A percentile compares a stretch with the other conserved stretches of the same genome.
These are phyloP conservation scores for Colletotrichum zoysiae DNA, from an alignment of 2,329 filamentous ascomycete genomes.

Conservation along the genomic window DNA sequence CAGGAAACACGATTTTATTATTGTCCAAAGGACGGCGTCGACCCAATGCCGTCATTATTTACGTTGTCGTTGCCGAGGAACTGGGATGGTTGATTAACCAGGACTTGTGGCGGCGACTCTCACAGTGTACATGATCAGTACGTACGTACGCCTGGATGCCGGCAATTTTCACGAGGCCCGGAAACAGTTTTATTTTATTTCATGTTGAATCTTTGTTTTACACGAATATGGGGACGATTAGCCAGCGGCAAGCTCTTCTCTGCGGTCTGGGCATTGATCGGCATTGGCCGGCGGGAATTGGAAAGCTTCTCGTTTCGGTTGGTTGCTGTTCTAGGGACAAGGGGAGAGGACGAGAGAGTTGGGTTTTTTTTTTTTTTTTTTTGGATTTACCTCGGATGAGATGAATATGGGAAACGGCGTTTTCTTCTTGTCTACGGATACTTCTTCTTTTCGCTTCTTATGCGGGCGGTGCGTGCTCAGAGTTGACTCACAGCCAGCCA, in stretches of 20 bases:
- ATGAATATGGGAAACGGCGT: slow-evolving; percentile 5
- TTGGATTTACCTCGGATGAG: slow-evolving; percentile 1
- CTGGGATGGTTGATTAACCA: background rate
- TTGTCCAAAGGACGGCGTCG: slow-evolving; percentile 1
- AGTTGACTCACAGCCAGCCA: background rate
- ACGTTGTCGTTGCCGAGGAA: slow-evolving; percentile 24
- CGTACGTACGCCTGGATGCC: background rate
- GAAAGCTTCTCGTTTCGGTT: background rate
- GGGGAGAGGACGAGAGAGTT: background rate
- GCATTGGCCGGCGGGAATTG: background rate
- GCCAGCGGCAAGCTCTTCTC: background rate
- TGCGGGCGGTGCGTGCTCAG: background rate
- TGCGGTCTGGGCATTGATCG: background rate
- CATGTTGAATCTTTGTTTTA: background rate
- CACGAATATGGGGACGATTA: background rate
- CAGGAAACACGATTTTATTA: slow-evolving; percentile 1
- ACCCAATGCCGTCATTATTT: slow-evolving; percentile 10
- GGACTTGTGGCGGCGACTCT: slow-evolving; percentile 1
- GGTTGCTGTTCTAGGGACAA: background rate
- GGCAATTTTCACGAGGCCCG: background rate
- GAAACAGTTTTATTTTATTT: background rate
- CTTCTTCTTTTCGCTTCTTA: slow-evolving; percentile 16
- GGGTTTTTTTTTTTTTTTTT: no score
- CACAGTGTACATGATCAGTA: slow-evolving; percentile 23
- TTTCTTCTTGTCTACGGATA: background rate